These are phyloP conservation scores for Starmerella bacillaris DNA, from an alignment of 805 yeast genomes.

Conservation along the genomic window DNA sequence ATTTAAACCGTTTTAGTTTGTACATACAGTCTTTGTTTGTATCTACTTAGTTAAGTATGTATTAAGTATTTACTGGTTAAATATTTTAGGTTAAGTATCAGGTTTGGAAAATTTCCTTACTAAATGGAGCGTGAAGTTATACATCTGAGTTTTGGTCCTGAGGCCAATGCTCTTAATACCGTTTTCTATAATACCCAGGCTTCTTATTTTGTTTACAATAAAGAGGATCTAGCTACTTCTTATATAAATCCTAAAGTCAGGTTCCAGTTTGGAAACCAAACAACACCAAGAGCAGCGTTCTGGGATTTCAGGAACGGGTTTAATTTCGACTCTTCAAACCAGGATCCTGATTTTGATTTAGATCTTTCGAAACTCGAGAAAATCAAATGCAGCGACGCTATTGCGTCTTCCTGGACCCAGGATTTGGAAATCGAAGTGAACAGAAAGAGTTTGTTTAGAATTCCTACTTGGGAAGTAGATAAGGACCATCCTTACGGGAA, in stretches of 20 bases:
- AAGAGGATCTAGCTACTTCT: conserved; percentile 17
- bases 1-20: too few relatives aligned
- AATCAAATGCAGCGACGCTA: too few relatives aligned
- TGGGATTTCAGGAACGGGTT: conserved; percentile 68
- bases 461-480: conserved; percentile 42
- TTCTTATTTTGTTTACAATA: conserved; percentile 36
- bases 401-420: conserved; percentile 56
- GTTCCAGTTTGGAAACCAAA: conserved; percentile 35
- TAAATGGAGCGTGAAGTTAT: conserved; percentile 41
- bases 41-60: neutral
- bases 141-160: conserved; percentile 54
- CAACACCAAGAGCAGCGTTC: conserved; percentile 63
- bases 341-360: conserved; percentile 6
- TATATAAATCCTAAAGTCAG: conserved; percentile 31
- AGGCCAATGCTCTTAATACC: conserved; percentile 55
- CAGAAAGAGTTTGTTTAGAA: conserved; percentile 38
- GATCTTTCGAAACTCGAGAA: neutral
- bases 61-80: too few relatives aligned
- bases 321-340: conserved; percentile 27
- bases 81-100: too few relatives aligned
- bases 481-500: conserved; percentile 20
- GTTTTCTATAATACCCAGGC: conserved; percentile 76
- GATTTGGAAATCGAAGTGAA: conserved; percentile 48
- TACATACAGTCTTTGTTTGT: too few relatives aligned
- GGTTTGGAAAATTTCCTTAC: too few relatives aligned